Evolutionary conservation across 192 early-diverging fungal species (phyloP), one percentile per base, ranked within the genome.

Genomic region (Cladochytrium replicatum): DNA sequence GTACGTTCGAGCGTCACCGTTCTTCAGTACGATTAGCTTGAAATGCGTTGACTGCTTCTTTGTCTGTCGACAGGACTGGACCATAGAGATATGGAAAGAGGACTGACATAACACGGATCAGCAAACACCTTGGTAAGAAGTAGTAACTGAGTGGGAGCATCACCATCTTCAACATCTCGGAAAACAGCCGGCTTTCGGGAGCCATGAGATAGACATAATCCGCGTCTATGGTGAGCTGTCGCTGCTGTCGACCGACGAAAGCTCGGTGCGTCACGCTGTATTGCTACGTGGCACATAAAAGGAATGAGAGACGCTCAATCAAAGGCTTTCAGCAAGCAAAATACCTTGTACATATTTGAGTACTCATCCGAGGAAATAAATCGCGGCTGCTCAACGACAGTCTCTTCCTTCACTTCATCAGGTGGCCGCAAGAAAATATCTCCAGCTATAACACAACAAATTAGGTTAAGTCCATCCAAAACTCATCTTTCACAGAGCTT

Each of bases 141-240:
- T 6, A 7, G 7, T 43, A 13, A 19, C 34, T 39, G n/a, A 50
- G 38, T 11, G 19, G 32, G 9, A 26, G 15, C 38, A 69, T 58
- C 28, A 85, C 80, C 24, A 85, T 86, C 67, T 91, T 92, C 41
- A 83, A 80, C 23, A 79, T 74, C 55, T 93, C 86, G 53, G 90
- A 86, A 47, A 89, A 69, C 25, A 78, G 72, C 49, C 74, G 82
- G 17, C 76, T 74, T 40, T 91, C 90, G 2, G 85, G 69, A 0
- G 86, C 83, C 79, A 88, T 87, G 30, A 98, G 69, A 46, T 91
- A 84, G 23, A 98, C 80, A 40, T 90, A 85, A 37, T 92, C 90
- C 6, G 91, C 94, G 62, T 96, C 91, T 51, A 98, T 89, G 0
- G 88, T 91, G n/a, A 98, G 71, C 21, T 81, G 63, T 27, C 89